Evolutionary conservation across 139 green algal species (phyloP), one percentile per base, ranked within the genome.

Genomic region (Volvox africanus): DNA sequence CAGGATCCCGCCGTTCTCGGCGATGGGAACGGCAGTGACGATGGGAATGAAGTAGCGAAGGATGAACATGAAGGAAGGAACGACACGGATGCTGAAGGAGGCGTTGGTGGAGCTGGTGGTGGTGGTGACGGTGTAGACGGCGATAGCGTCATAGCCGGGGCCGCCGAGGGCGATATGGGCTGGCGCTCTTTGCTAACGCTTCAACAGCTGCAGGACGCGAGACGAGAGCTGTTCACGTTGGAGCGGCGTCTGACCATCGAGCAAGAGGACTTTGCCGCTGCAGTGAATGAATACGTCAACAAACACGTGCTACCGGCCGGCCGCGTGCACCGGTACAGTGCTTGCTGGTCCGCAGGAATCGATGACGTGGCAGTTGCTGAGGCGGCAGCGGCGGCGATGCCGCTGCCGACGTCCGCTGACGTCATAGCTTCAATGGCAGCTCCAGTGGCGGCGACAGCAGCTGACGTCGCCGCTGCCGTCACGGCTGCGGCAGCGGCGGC

Each of bases 271-370:
- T 32, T 44, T n/a, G 36, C 33, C 30, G 36, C 67, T 28, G 67
- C 83, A 1, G 36, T 88, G 14, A 79, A 44, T 16, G 83, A 88
- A 37, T 80, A 55, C 67, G n/a, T 88, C 35, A 88, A 44, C 83
- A 80, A 80, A 33, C 83, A 88, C 67, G 26, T 88, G 83, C 83
- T 88, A 68, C 83, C 83, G 36, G 67, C 83, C 24, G 67, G 67
- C 13, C 83, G 83, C 0, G 36, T 71, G 24, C 83, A 88, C 83
- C 83, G 83, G n/a, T 88, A 88, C 83, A 88, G 83, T 68, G 83
- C 83, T 68, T 88, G 83, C 67, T 80, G 67, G 83, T 0, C 5
- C 14, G 17, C 67, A 16, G 83, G 35, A 21, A 19, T 32, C 32
- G 17, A 35, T 24, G 82, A 3, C n/a, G 26, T 16, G 62, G 62